Evolutionary conservation across 108 stramenopile genomes (phyloP), one percentile per base, ranked within the genome.

Genomic region (Epithemia pelagica): DNA sequence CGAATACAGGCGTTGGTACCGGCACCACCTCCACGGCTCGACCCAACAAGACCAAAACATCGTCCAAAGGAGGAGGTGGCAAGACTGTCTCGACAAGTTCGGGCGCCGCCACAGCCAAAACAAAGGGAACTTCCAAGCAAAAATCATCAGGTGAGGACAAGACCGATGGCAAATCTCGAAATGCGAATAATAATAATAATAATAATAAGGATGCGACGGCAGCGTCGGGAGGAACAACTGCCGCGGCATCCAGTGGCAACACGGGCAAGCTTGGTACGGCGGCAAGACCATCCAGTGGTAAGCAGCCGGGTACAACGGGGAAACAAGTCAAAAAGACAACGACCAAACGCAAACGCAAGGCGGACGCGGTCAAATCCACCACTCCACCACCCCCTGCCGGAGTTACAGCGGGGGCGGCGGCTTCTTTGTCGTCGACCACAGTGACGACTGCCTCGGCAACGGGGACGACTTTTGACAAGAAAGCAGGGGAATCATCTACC

Each of bases 271-370:
- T n/a, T n/a, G n/a, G n/a, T n/a, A n/a, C n/a, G n/a, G n/a, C n/a
- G n/a, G n/a, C n/a, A 64, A 55, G 22, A 23, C n/a, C 52, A 18
- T 15, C 53, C 10, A 23, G 51, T 7, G 61, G 61, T 28, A 61
- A 61, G 61, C 61, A 61, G 26, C 26, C 30, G 2, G 21, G 7
- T n/a, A 52, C n/a, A 22, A 52, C 21, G 19, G 24, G 54, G 21
- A 18, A 30, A 54, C 19, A 18, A n/a, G 19, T n/a, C 8, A 72
- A 65, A 58, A 66, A 75, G 46, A 29, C 70, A 2, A 72, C 75
- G 15, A 69, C 51, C 24, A 74, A 83, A 59, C 78, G 78, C 7
- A 83, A 82, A 55, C 68, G 77, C 32, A 82, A 82, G 62, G 18
- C 68, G 20, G 73, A 77, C n/a, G n/a, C n/a, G 2, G 32, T 28